Conservation (phyloP, 495 filamentous ascomycete genomes). For the Penicillium egyptiacum region DNA sequence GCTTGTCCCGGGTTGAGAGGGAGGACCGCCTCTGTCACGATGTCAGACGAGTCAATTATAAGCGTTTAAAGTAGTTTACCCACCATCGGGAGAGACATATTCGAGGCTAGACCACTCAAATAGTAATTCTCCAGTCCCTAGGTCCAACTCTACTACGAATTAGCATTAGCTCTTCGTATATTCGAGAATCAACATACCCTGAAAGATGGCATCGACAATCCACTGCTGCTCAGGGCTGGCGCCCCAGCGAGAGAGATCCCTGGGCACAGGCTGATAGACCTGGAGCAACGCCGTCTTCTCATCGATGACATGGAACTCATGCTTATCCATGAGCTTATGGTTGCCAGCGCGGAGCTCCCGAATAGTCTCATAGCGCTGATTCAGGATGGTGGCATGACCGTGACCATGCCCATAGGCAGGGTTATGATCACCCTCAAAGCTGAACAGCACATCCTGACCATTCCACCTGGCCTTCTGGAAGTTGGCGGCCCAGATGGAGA, state of each 20-base stretch:
- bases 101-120: constrained; percentile 46
- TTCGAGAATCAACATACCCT: constrained; percentile 26
- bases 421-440: constrained; percentile 56
- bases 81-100: constrained; percentile 46
- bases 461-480: constrained; percentile 49
- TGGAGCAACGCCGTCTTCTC: constrained; percentile 41
- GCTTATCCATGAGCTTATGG: constrained; percentile 54
- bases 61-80: background rate
- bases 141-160: constrained; percentile 33
- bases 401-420: constrained; percentile 54
- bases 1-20: constrained; percentile 53
- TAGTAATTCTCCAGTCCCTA: constrained; percentile 39
- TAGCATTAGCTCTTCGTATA: background rate
- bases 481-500: constrained; percentile 54
- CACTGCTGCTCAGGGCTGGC: constrained; percentile 39
- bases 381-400: constrained; percentile 51
- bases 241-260: constrained; percentile 38
- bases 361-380: constrained; percentile 55
- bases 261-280: constrained; percentile 41
- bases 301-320: constrained; percentile 54
- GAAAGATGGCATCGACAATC: constrained; percentile 47
- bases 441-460: constrained; percentile 52
- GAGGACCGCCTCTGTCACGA: constrained; percentile 46
- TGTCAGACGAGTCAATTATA: constrained; percentile 5
- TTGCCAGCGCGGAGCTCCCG: constrained; percentile 53